Base-by-base conservation (phyloP, 139 green algal species). In the Volvox africanus region DNA sequence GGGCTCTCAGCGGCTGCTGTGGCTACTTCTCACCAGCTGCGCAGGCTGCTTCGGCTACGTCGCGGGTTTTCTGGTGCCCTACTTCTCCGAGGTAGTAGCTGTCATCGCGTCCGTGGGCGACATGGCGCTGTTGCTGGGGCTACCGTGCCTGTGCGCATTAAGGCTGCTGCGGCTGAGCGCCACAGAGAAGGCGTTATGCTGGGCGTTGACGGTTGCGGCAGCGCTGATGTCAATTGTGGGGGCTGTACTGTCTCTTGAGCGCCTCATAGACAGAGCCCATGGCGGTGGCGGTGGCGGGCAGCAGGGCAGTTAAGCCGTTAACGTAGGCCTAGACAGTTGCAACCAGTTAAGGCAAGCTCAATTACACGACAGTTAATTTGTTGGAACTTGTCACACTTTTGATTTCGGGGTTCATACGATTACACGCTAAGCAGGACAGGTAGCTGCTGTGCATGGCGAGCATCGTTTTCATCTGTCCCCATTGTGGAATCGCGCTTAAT, bases 91-190 rank as follows among this genome's bases (percentile, higher is more conserved):
- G n/a, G 86, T 94, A 37, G 80, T 93, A 5, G 93, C 93, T 0
- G 28, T 95, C 0, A 92, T 95, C 35, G 92, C 92, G 1, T 83
- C 88, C 0, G 36, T 95, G 9, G 93, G 93, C 0, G 92, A 94
- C 80, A 62, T 95, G 50, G 82, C 88, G 24, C 87, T 90, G 18
- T 28, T 92, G 16, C 91, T 94, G 67, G 85, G 35, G 5, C 79
- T 95, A 26, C 93, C 93, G 13, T 85, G 82, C 37, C 81, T 92
- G 35, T 94, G 92, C 65, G 87, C 77, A 28, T 76, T 94, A n/a
- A 16, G 33, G 19, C 82, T 93, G 78, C 92, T 94, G 65, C 20
- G 55, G 14, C 84, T 94, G 33, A 30, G 65, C 11, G 35, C 13
- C 1, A 30, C 13, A 2, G 92, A 94, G 88, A 69, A 71, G 12